Percentiles rank a stretch among this genome's conserved stretches.
Conservation (phyloP, 805 yeast species). For the Metschnikowia anglica region DNA sequence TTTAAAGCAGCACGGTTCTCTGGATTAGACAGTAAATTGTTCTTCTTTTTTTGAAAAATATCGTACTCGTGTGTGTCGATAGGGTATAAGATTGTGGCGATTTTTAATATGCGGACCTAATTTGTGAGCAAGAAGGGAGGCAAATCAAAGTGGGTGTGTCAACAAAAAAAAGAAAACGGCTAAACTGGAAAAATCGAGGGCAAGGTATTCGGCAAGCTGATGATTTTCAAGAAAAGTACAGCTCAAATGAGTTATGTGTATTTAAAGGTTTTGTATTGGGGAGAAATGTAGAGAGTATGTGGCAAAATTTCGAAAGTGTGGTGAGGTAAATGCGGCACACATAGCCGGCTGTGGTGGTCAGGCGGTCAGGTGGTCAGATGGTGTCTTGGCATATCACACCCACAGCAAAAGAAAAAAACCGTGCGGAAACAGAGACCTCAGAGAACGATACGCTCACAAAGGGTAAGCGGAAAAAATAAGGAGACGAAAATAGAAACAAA, state of each 20-base stretch:
- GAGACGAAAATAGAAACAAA: not conserved
- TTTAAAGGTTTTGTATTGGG: not conserved
- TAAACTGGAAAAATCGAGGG: not conserved
- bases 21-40: too few species aligned
- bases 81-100: conserved; percentile 6
- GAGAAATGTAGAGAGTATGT: not conserved
- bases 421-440: not conserved
- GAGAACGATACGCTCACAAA: not conserved
- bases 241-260: not conserved
- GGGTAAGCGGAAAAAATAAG: not conserved
- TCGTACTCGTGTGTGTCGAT: too few species aligned
- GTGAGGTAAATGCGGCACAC: not conserved
- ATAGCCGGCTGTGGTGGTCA: too few species aligned
- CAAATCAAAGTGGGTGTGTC: not conserved
- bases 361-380: not conserved
- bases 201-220: not conserved
- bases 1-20: too few species aligned
- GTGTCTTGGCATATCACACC: not conserved
- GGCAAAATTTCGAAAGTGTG: not conserved
- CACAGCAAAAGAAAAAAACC: not conserved
- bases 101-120: conserved; percentile 3
- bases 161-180: not conserved
- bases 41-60: too few species aligned
- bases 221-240: not conserved
- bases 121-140: conserved; percentile 1